Base-by-base conservation (phyloP, 2,329 filamentous ascomycete genomes). In the Parafenestella ontariensis region DNA sequence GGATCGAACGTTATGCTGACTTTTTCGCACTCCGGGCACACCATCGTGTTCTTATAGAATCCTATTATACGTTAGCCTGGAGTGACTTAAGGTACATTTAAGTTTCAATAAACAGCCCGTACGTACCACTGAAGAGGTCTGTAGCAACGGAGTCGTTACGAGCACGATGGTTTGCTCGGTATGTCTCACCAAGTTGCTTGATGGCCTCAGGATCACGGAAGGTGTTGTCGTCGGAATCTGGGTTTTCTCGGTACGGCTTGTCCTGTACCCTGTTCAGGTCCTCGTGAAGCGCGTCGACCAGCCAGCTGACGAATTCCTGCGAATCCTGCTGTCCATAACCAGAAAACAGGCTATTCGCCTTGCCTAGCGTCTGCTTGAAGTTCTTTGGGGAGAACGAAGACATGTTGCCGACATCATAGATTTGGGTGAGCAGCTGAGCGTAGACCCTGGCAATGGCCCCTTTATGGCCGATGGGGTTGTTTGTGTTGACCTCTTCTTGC, bases 1-100 rank as follows among this genome's bases (percentile, higher is more conserved):
- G 95, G 95, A 73, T 99, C 95, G 70, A 99, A 99, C 0, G 95
- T 98, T 67, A 99, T 96, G 84, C 93, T 97, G 76, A 98, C 90
- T 78, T 98, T 99, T 65, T 89, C 85, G 74, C 95, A 99, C 7
- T 84, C 85, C 0, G 95, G 95, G 71, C 95, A 99, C 59, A 95
- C 89, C 59, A 99, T 85, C 0, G 94, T 98, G 40, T 96, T 98
- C 79, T 98, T 97, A 84, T 98, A 99, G 84, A 98, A 92, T 1
- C 60, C 53, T 56, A 20, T 40, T 20, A 24, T 24, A n/a, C 5
- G 24, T 49, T 28, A 45, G 28, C 43, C 3, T 26, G 28, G 6
- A 21, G 15, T 39, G 36, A 20, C 20, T 39, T 18, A 9, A 23
- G 3, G 36, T 21, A 11, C 13, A 3, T 5, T 39, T 5, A 21